Percentiles rank a stretch among this genome's conserved stretches.
Evolutionary conservation across 805 yeast species (phyloP).

Genomic region (Soucietia sequanensis): DNA sequence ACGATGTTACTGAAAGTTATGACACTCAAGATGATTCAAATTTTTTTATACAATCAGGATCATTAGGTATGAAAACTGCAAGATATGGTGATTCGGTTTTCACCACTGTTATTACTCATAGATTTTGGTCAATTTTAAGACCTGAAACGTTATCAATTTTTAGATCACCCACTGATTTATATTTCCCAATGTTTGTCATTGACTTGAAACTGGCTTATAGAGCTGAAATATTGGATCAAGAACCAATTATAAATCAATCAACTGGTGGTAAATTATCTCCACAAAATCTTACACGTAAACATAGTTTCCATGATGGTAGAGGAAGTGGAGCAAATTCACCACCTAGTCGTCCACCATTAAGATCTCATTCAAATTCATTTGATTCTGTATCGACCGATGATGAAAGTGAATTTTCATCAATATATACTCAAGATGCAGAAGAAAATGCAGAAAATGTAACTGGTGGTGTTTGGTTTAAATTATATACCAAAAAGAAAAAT

Average conservation of each 20-base stretch:
- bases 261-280: background rate
- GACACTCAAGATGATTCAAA: constrained; percentile 23
- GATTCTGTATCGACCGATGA: constrained; percentile 18
- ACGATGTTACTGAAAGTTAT: background rate
- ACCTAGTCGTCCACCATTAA: background rate
- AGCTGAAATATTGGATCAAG: constrained; percentile 50
- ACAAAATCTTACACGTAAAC: background rate
- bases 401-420: constrained; percentile 18
- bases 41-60: constrained; percentile 30
- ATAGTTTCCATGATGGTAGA: background rate
- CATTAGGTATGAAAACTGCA: constrained; percentile 37
- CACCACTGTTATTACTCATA: constrained; percentile 34
- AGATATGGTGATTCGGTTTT: constrained; percentile 39
- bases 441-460: constrained; percentile 26
- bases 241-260: background rate
- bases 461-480: constrained; percentile 50
- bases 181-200: constrained; percentile 76
- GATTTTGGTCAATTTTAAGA: constrained; percentile 81
- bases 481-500: constrained; percentile 56
- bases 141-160: constrained; percentile 69
- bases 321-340: background rate
- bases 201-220: constrained; percentile 63
- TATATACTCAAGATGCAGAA: constrained; percentile 20
- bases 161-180: constrained; percentile 70
- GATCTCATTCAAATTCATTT: background rate